phyloP scores from a whole-genome alignment of 163 green algal genomes.

The Trebouxia gelatinosa region DNA sequence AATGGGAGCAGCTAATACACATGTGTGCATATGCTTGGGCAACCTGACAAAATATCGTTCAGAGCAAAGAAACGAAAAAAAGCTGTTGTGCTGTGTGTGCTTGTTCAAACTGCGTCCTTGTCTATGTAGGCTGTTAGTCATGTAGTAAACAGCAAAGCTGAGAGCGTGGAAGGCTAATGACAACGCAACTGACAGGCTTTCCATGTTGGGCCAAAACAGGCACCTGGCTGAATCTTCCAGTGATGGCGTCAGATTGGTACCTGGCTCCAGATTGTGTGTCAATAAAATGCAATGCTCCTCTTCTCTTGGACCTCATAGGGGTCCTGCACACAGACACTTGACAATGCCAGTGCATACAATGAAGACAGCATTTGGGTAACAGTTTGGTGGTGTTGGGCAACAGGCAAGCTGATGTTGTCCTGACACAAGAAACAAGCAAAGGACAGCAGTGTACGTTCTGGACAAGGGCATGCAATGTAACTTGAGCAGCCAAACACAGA shows the following conservation, averaged over 20 bases:
- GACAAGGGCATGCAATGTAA: neutral
- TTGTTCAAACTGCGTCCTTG: neutral
- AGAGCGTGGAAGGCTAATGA: too few relatives aligned
- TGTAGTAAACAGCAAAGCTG: neutral
- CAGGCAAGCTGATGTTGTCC: neutral
- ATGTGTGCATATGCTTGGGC: too few relatives aligned
- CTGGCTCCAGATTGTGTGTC: neutral
- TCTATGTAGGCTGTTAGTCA: neutral
- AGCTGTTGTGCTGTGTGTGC: too few relatives aligned
- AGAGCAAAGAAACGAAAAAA: too few relatives aligned
- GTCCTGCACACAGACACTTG: slow-evolving; percentile 12
- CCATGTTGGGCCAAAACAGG: too few relatives aligned
- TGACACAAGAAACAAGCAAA: neutral
- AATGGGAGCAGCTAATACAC: too few relatives aligned
- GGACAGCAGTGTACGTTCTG: neutral
- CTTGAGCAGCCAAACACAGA: neutral
- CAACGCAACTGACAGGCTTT: too few relatives aligned
- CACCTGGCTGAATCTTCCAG: neutral
- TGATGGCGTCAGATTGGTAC: neutral
- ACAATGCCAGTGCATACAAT: neutral
- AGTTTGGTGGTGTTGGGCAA: neutral
- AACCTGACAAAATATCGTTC: too few relatives aligned
- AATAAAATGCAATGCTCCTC: neutral
- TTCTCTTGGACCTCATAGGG: slow-evolving; percentile 26
- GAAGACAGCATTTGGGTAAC: neutral